phyloP scores from a whole-genome alignment of 352 stramenopile species.

The Hyphochytrium catenoides region DNA sequence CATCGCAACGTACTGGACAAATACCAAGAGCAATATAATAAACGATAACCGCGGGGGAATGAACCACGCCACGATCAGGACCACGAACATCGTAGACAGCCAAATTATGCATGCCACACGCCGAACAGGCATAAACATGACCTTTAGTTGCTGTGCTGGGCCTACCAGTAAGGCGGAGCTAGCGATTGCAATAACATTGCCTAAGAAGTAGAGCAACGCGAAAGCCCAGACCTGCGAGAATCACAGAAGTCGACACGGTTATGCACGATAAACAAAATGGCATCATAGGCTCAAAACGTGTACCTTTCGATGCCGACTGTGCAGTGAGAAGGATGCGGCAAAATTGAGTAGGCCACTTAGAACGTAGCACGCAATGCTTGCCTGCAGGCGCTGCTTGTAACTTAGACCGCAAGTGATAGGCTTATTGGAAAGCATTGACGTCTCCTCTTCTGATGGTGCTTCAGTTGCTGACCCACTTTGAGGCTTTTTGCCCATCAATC shows the following conservation, averaged over 20 bases:
- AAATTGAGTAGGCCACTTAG: slow-evolving; percentile 42
- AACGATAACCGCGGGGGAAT: too few species aligned
- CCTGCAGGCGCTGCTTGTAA: slow-evolving; percentile 47
- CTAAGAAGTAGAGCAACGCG: slow-evolving; percentile 56
- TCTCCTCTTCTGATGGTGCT: too few species aligned
- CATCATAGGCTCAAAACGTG: too few species aligned
- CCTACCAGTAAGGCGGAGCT: slow-evolving; percentile 49
- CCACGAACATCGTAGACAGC: slow-evolving; percentile 37
- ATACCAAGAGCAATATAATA: slow-evolving; percentile 37
- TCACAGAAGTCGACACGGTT: too few species aligned
- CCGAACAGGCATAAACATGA: slow-evolving; percentile 57
- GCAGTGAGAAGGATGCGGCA: too few species aligned
- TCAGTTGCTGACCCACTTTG: too few species aligned
- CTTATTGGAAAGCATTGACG: too few species aligned
- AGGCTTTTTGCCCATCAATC: too few species aligned
- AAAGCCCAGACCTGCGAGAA: slow-evolving; percentile 59
- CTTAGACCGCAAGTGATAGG: too few species aligned
- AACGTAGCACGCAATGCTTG: slow-evolving; percentile 32
- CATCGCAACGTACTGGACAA: slow-evolving; percentile 49
- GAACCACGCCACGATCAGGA: slow-evolving; percentile 41
- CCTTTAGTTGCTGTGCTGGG: slow-evolving; percentile 29
- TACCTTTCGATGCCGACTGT: too few species aligned
- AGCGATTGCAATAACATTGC: slow-evolving; percentile 44
- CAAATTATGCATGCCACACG: slow-evolving; percentile 46
- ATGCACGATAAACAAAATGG: too few species aligned